These are phyloP conservation scores for Phytophthora multivora DNA, from an alignment of 352 stramenopile species.

Conservation along the genomic window DNA sequence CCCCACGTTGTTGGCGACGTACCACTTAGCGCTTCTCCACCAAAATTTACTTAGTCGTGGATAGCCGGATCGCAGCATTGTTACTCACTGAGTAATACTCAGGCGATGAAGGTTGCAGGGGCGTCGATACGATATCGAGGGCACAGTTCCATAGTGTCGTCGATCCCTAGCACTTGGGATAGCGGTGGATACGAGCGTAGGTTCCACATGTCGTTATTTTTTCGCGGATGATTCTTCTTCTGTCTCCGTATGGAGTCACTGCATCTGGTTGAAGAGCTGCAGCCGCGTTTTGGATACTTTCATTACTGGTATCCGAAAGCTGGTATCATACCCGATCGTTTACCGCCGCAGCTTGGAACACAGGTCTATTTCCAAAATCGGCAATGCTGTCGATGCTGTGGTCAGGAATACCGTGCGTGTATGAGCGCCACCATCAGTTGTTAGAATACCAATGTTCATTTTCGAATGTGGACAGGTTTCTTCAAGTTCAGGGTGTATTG, in stretches of 20 bases:
- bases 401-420: neutral
- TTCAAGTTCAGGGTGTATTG: no score
- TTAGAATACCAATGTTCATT: no score
- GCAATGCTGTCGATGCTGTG: no score
- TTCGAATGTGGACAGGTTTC: no score
- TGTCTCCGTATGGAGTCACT: neutral
- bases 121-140: neutral
- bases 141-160: neutral
- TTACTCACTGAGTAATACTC: no score
- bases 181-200: neutral
- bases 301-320: neutral
- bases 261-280: slow-evolving; percentile 10
- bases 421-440: no score
- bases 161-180: neutral
- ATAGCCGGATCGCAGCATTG: neutral
- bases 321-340: neutral
- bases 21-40: slow-evolving; percentile 5
- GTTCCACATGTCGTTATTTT: neutral
- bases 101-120: neutral
- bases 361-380: no score
- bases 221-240: neutral
- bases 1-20: slow-evolving; percentile 3
- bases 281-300: slow-evolving; percentile 12
- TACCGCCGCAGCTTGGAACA: neutral
- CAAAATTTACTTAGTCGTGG: slow-evolving; percentile 12